Conservation (phyloP, 208 protist species). For the Trypanosoma melophagium region DNA sequence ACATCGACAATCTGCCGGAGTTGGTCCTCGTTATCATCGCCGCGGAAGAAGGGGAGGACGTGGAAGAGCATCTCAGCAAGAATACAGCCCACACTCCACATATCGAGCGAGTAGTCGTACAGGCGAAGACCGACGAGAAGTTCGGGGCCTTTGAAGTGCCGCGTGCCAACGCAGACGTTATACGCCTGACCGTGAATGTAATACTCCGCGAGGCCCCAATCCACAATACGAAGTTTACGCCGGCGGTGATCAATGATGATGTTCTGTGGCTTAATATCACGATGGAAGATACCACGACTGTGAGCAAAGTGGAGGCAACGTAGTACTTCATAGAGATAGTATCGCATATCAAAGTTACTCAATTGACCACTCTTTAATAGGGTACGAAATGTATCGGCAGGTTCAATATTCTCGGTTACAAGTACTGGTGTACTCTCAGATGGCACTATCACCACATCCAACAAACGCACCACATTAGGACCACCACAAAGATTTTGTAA, state of each 20-base stretch:
- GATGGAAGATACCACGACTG: conserved; percentile 99
- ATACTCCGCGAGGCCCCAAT: conserved; percentile 99
- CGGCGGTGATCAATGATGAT: conserved; percentile 99
- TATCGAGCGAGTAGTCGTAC: conserved; percentile 99
- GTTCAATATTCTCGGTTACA: conserved; percentile 99
- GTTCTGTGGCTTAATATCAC: conserved; percentile 99
- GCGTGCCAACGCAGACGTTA: conserved; percentile 98
- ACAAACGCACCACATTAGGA: conserved; percentile 97
- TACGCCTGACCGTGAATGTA: conserved; percentile 97
- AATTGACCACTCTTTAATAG: conserved; percentile 94
- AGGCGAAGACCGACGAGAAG: conserved; percentile 97
- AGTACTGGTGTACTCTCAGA: conserved; percentile 95
- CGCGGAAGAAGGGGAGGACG: conserved; percentile 98
- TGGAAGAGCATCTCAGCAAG: conserved; percentile 98
- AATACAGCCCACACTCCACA: conserved; percentile 99
- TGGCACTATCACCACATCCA: conserved; percentile 97
- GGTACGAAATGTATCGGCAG: conserved; percentile 92
- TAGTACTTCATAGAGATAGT: conserved; percentile 98
- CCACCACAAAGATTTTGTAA: conserved; percentile 98
- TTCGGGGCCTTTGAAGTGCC: conserved; percentile 99
- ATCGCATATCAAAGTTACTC: conserved; percentile 97
- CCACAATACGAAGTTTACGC: conserved; percentile 95
- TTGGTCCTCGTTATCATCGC: conserved; percentile 98
- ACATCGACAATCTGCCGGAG: conserved; percentile 95
- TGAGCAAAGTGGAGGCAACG: conserved; percentile 96